Base-by-base conservation (phyloP, 805 yeast genomes). In the Maudiozyma pseudohumilis region DNA sequence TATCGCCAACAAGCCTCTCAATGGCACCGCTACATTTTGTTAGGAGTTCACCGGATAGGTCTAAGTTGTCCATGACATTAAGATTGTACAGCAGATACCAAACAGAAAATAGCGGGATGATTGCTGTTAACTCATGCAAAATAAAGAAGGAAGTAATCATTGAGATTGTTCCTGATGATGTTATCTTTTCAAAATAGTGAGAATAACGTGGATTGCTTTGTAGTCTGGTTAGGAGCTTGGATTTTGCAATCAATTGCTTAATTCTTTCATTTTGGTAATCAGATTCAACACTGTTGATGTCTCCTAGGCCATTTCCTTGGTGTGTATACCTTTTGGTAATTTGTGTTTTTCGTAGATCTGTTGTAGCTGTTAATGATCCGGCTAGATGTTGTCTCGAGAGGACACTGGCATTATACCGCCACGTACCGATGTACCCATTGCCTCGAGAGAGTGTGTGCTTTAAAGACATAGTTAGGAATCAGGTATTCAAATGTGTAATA, bases 101-200 rank as follows among this genome's bases (percentile, higher is more conserved):
- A 2, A 81, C 47, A 0, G 76, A 77, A 28, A 80, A 61, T 34
- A 83, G 62, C 1, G 94, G 94, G 21, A 72, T 69, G 3, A 83
- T 66, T 2, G 94, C 94, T 0, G 88, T 69, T 29, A 83, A 44
- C 51, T 83, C 94, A 51, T 83, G 94, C 11, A 83, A 63, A 4
- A 82, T 53, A 5, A 82, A 46, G 48, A 83, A 83, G 2, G 87
- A 66, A 0, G 80, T 66, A 10, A 79, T 64, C 1, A 60, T 54
- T 5, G 59, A 44, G 5, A 49, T 43, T 3, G 62, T 47, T 16
- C 59, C 60, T 2, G 62, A 50, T 24, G 55, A 48, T 12, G 56
- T 43, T 9, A 60, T 41, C 13, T 44, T 46, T 30, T 49, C 40
- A 29, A 59, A 53, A 36, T 55, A 58, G 3, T 34, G 35, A 4